Evolutionary conservation across 305 asterid species (phyloP).

Genomic region (Fraxinus baroniana): DNA sequence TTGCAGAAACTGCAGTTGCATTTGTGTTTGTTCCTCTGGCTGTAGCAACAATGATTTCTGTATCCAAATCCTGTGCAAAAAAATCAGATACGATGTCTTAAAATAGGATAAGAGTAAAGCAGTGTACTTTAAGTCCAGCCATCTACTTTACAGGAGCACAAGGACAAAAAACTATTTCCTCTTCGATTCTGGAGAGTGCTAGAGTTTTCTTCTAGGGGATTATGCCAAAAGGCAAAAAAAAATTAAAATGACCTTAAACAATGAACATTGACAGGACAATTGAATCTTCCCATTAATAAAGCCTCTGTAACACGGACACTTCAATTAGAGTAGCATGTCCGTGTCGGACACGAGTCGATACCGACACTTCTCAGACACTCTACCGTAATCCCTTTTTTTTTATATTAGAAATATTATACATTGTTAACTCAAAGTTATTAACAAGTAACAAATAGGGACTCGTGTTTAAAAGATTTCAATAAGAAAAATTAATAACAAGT

Average conservation of each 20-base stretch:
- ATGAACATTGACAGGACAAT: neutral
- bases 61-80: slow-evolving; percentile 69
- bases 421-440: too few species aligned
- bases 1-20: slow-evolving; percentile 85
- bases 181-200: neutral
- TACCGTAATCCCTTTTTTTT: too few species aligned
- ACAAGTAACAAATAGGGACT: too few species aligned
- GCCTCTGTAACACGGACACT: too few species aligned
- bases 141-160: neutral
- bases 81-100: neutral
- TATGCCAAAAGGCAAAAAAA: neutral
- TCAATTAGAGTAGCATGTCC: too few species aligned
- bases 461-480: too few species aligned
- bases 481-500: too few species aligned
- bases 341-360: too few species aligned
- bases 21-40: slow-evolving; percentile 66
- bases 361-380: too few species aligned
- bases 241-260: neutral
- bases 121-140: neutral
- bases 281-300: neutral
- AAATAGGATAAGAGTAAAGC: neutral
- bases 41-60: slow-evolving; percentile 86
- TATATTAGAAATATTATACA: too few species aligned
- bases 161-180: neutral
- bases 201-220: neutral